Base-by-base conservation (phyloP, 345 rosid genomes). In the Aquilaria sinensis region DNA sequence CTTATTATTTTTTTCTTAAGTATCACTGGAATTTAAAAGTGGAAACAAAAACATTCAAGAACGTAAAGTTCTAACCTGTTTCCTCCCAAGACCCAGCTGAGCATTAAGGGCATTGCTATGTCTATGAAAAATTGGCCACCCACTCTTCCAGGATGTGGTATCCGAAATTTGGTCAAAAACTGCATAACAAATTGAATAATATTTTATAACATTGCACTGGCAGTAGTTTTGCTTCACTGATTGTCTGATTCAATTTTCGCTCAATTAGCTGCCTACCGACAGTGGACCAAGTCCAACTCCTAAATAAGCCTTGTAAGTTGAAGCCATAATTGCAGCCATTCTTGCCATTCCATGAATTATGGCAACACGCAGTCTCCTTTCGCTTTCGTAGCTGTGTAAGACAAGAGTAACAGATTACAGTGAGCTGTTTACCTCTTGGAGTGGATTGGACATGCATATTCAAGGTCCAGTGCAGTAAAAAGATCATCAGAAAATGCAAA, bases 251-350 rank as follows among this genome's bases (percentile, higher is more conserved):
- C 60, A 0, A 53, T 33, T 47, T 31, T 33, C 43, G 53, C n/a
- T 43, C 14, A 15, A 53, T 48, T 10, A 13, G 23, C 60, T 67
- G 63, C 92, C 48, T 73, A 88, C 97, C 75, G 92, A 85, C 9
- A 90, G 72, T 41, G 96, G 97, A 65, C 99, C 97, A 58, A 94
- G 96, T 60, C 99, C 97, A 67, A 94, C 95, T 51, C 96, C 99
- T 68, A 94, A 68, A 80, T 88, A 90, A n/a, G 89, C 88, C 78
- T 86, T 90, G 74, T 90, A 94, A 64, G 96, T 85, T 6, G 97
- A 88, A 64, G 96, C 97, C 99, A 94, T 94, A 7, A 86, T 81
- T 59, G 99, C 96, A 54, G 97, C 96, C 88, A 79, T 76, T 72
- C 99, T 90, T 60, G 99, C 95, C 96, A 94, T 80, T 43, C 86